phyloP scores from a whole-genome alignment of 495 filamentous ascomycete genomes.

The Trichoderma parareesei region DNA sequence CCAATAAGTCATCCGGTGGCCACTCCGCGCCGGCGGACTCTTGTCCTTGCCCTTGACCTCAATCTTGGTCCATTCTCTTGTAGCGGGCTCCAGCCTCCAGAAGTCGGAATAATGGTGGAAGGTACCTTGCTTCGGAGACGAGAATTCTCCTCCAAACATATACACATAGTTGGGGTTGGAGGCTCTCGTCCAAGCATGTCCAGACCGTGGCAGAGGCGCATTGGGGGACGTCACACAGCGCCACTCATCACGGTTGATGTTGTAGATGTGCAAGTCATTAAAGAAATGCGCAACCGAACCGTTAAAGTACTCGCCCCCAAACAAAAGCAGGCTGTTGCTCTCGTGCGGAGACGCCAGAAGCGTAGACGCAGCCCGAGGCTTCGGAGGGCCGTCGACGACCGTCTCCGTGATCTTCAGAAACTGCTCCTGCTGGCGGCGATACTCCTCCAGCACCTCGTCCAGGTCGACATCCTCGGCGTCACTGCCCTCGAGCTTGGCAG shows the following conservation, averaged over 20 bases:
- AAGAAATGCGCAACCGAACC: conserved; percentile 55
- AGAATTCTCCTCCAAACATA: conserved; percentile 74
- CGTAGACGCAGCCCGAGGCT: conserved; percentile 67
- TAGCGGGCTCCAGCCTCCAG: conserved; percentile 77
- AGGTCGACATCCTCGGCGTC: conserved; percentile 66
- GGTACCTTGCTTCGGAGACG: conserved; percentile 83
- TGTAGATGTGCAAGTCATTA: conserved; percentile 77
- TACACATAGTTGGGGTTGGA: conserved; percentile 77
- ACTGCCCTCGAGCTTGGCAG: conserved; percentile 20
- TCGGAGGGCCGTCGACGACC: conserved; percentile 59
- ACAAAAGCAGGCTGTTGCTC: conserved; percentile 81
- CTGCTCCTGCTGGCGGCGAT: conserved; percentile 72
- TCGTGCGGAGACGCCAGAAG: conserved; percentile 78
- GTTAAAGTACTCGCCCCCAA: conserved; percentile 71
- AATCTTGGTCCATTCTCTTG: conserved; percentile 81
- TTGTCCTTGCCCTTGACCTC: conserved; percentile 85
- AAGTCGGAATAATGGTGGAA: conserved; percentile 99
- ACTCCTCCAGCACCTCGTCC: conserved; percentile 92
- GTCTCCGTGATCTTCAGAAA: conserved; percentile 90
- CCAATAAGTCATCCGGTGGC: conserved; percentile 91
- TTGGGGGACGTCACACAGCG: conserved; percentile 81
- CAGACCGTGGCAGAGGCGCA: conserved; percentile 80
- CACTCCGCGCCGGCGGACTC: conserved; percentile 79
- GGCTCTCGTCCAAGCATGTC: conserved; percentile 86
- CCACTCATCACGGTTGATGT: conserved; percentile 83